These are phyloP conservation scores for Chamaenerion angustifolium DNA, from an alignment of 345 rosid genomes.

Conservation along the genomic window DNA sequence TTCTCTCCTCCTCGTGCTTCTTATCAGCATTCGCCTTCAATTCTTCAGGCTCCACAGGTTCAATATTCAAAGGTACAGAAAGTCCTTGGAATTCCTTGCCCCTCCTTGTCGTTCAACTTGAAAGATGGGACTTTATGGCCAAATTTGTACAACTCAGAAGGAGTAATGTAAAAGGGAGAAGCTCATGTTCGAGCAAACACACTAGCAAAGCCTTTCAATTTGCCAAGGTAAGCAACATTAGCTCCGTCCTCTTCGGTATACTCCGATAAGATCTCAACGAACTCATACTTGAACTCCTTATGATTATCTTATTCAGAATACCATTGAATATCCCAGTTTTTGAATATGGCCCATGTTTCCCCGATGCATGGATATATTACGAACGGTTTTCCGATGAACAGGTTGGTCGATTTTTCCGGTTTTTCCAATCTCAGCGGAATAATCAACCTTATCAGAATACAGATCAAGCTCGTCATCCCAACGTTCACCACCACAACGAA, in stretches of 20 bases:
- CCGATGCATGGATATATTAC: too few relatives aligned
- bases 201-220: too few relatives aligned
- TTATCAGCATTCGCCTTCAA: constrained; percentile 10
- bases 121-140: too few relatives aligned
- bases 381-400: too few relatives aligned
- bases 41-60: constrained; percentile 18
- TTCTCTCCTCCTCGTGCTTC: constrained; percentile 11
- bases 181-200: constrained; percentile 21
- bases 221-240: constrained; percentile 30
- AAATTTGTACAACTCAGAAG: constrained; percentile 50
- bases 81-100: constrained; percentile 46
- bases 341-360: too few relatives aligned
- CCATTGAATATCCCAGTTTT: too few relatives aligned
- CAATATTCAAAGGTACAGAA: constrained; percentile 37
- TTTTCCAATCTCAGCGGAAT: constrained; percentile 43
- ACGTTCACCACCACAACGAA: constrained; percentile 25
- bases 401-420: too few relatives aligned
- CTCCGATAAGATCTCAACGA: constrained; percentile 56
- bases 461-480: constrained; percentile 26
- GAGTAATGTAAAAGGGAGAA: constrained; percentile 21
- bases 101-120: constrained; percentile 50
- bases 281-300: constrained; percentile 38
- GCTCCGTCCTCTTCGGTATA: constrained; percentile 26
- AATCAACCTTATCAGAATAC: constrained; percentile 21
- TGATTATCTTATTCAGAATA: constrained; percentile 14